Evolutionary conservation across 1,284 basidiomycete species (phyloP), one percentile per base, ranked within the genome.

Genomic region (Boletus semigastroideus): DNA sequence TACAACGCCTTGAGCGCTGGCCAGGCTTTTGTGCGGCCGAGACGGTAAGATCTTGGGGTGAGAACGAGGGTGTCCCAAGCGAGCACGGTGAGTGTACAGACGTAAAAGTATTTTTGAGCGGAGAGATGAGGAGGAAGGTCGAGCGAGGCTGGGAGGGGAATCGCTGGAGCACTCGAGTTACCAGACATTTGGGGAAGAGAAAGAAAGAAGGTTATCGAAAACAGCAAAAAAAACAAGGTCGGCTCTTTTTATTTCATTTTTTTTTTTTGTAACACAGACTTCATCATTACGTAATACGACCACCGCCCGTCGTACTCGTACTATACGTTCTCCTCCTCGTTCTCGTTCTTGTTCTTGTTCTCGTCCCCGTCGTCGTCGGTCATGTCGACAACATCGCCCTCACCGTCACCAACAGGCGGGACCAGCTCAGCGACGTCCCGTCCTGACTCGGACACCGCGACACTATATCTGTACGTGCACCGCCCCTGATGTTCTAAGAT

Each of bases 21-120:
- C 89, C 89, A 91, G 59, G 82, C 82, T 40, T 77, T 74, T n/a
- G 77, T 74, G 63, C 78, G 81, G 59, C 83, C 68, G 49, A 92
- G 79, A 38, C 84, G 79, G 80, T 84, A 91, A 49, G 84, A 84
- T 45, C 89, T 74, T 0, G 89, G 89, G 7, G 83, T 85, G 41
- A 92, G 78, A 20, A 92, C 89, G 58, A 92, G 82, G 31, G 88
- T 84, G 62, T 92, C 89, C 89, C 89, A 91, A 11, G 89, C 89
- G 0, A 89, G 86, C 49, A 92, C 87, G 45, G 89, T 92, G 53
- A 92, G 79, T 0, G 89, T 89, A 73, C 89, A 92, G 53, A 91
- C 89, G 48, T 87, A 82, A 68, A 91, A 90, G 63, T 91, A 92
- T 69, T 91, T 90, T 76, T 91, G 89, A 0, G 88, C 89, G 36